Evolutionary conservation across 345 rosid genomes (phyloP).

Genomic region (Chamaenerion angustifolium): DNA sequence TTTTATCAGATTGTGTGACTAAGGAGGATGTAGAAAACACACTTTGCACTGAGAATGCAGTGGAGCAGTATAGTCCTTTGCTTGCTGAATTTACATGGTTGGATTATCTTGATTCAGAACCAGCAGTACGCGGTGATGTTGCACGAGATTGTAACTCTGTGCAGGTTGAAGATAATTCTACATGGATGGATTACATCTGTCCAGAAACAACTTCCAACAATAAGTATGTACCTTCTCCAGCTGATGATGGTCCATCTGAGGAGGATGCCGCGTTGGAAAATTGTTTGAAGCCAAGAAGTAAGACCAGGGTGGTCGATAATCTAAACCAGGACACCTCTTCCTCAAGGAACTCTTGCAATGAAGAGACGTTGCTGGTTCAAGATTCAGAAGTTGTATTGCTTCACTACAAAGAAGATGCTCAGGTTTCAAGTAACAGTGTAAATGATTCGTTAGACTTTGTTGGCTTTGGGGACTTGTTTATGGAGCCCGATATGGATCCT

Average conservation of each 20-base stretch:
- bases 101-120: slow-evolving; percentile 33
- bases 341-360: slow-evolving; percentile 54
- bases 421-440: slow-evolving; percentile 22
- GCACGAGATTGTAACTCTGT: slow-evolving; percentile 20
- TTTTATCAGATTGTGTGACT: slow-evolving; percentile 17
- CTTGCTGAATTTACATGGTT: slow-evolving; percentile 26
- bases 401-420: slow-evolving; percentile 56
- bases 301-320: slow-evolving; percentile 22
- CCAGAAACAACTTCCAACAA: slow-evolving; percentile 13
- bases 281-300: not conserved
- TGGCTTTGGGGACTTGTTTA: slow-evolving; percentile 79
- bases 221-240: slow-evolving; percentile 4
- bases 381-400: slow-evolving; percentile 61
- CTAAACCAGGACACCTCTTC: slow-evolving; percentile 20
- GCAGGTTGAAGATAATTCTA: slow-evolving; percentile 6
- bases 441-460: slow-evolving; percentile 49
- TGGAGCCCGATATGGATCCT: slow-evolving; percentile 55
- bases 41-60: slow-evolving; percentile 18
- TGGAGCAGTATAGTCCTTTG: slow-evolving; percentile 3
- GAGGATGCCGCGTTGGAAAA: slow-evolving; percentile 20
- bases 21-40: slow-evolving; percentile 15
- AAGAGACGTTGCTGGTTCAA: slow-evolving; percentile 40
- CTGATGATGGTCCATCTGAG: slow-evolving; percentile 3
- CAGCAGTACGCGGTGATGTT: slow-evolving; percentile 25
- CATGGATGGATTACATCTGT: slow-evolving; percentile 23